Base-by-base conservation (phyloP, 1,284 basidiomycete genomes). In the Vanrija sp. region DNA sequence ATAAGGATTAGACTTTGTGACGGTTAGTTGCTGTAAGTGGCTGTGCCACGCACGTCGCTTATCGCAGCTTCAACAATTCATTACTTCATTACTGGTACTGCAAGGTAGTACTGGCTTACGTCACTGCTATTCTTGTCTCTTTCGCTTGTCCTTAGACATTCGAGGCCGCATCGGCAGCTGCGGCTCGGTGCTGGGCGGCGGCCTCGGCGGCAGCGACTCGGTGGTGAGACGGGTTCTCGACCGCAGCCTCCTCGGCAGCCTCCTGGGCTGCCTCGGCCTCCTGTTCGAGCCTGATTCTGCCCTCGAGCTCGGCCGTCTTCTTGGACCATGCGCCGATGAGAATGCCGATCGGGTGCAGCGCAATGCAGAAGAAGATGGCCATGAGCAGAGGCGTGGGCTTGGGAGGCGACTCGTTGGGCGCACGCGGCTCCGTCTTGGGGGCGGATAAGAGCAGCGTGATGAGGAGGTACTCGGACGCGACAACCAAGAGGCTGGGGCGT, bases 281-380 rank as follows among this genome's bases (percentile, higher is more conserved):
- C 51, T 77, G 74, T 49, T 77, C 73, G 48, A 78, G 63, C 38
- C 70, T 63, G 61, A 78, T 77, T 38, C 77, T 63, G 5, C 74
- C 74, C 55, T 76, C 71, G 10, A 38, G 29, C 23, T 38, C 23
- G 34, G 34, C 34, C 10, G 19, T 23, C 45, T 50, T 28, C 46
- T 66, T 52, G 61, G 68, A 69, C 9, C 71, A 68, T 3, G 72
- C 52, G 15, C 73, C 71, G 1, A 65, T 66, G 1, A 74, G 48
- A 6, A 75, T 52, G 1, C 69, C 68, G 29, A 76, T 53, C 0
- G 76, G 76, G 59, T 78, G 75, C 21, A 76, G 60, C 2, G 71
- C 74, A 12, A 78, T 65, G 43, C 71, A 68, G 48, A 70, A 60
- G 52, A 77, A 71, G 49, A 78, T 50, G 5, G 68, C 69, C 14